A percentile compares a stretch with the other conserved stretches of the same genome.
Evolutionary conservation across 1,284 basidiomycete species (phyloP).

Genomic region (Ceratobasidium sp.): DNA sequence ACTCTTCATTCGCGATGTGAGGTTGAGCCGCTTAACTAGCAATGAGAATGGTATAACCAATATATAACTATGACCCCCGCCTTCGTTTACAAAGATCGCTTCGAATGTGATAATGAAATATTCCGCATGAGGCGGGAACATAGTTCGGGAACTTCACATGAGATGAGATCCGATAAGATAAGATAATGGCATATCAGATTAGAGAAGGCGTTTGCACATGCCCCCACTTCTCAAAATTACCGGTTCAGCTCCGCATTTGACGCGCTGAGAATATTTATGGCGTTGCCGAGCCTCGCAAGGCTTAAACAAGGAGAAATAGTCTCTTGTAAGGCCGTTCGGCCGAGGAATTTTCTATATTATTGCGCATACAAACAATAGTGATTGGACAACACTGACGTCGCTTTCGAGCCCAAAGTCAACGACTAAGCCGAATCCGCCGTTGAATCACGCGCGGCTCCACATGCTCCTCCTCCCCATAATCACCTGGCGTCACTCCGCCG

Average conservation of each 20-base stretch:
- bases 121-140: no score
- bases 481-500: conserved; percentile 31
- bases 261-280: background rate
- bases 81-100: no score
- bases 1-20: no score
- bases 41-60: no score
- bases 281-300: background rate
- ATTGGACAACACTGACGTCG: background rate
- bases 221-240: background rate
- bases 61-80: no score
- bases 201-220: conserved; percentile 13
- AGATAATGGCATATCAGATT: conserved; percentile 35
- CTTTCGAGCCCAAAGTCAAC: background rate
- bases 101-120: no score
- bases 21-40: no score
- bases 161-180: conserved; percentile 20
- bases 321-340: background rate
- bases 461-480: conserved; percentile 23
- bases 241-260: conserved; percentile 29
- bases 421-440: background rate
- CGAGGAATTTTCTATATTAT: background rate
- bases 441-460: conserved; percentile 36
- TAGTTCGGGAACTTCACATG: no score
- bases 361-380: background rate
- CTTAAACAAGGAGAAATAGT: background rate